Conservation (phyloP, 2,329 filamentous ascomycete genomes). For the Cladorrhinum sp. region DNA sequence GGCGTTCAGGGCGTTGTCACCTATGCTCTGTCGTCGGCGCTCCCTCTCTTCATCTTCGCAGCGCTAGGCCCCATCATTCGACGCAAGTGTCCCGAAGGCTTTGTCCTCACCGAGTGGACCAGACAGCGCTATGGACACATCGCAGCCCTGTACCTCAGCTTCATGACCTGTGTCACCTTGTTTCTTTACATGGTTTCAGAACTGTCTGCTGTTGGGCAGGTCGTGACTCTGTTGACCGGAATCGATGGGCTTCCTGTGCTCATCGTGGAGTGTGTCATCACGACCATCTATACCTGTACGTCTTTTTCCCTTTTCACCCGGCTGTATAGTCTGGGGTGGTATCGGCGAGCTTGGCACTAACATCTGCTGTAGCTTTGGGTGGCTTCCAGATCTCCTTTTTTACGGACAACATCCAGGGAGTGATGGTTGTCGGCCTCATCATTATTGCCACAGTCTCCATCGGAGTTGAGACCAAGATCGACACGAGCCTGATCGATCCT, state of each 20-base stretch:
- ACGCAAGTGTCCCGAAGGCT: constrained; percentile 75
- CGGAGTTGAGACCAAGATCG: constrained; percentile 69
- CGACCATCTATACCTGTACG: constrained; percentile 78
- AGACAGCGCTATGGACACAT: constrained; percentile 70
- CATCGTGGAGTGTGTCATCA: constrained; percentile 73
- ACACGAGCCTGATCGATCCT: constrained; percentile 62
- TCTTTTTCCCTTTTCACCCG: constrained; percentile 5
- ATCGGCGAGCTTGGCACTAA: not conserved
- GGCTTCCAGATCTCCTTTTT: constrained; percentile 82
- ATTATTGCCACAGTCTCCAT: constrained; percentile 75
- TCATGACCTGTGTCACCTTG: constrained; percentile 74
- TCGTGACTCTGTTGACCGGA: constrained; percentile 70
- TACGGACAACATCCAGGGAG: constrained; percentile 78
- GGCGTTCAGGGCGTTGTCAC: constrained; percentile 76
- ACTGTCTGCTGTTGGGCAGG: constrained; percentile 76
- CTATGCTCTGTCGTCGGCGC: constrained; percentile 69
- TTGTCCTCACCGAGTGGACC: constrained; percentile 82
- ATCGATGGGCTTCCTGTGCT: constrained; percentile 71
- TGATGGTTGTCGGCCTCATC: constrained; percentile 72
- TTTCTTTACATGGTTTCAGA: constrained; percentile 87
- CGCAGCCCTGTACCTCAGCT: constrained; percentile 70
- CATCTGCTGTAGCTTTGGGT: constrained; percentile 57
- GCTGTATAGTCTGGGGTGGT: not conserved
- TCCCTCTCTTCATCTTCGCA: constrained; percentile 73
- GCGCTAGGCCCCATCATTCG: constrained; percentile 73